Evolutionary conservation across 257 asterid genomes (phyloP).

Genomic region (Lantana camara): DNA sequence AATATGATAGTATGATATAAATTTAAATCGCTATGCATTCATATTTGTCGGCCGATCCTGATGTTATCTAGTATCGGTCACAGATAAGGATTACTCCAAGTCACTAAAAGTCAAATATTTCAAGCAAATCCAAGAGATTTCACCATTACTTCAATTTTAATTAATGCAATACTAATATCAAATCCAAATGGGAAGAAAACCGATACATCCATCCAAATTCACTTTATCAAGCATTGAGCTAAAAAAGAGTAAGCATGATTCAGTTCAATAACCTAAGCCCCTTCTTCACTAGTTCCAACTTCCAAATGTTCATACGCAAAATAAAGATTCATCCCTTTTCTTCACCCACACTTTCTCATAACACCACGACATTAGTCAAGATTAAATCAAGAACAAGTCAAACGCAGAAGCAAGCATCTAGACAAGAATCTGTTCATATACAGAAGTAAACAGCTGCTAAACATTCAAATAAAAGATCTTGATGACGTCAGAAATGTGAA

Average conservation of each 20-base stretch:
- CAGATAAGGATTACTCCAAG: constrained; percentile 2
- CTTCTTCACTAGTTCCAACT: background rate
- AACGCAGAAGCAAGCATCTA: constrained; percentile 1
- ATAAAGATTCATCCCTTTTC: constrained; percentile 4
- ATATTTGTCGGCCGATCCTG: background rate
- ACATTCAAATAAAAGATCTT: constrained; percentile 9
- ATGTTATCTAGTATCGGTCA: background rate
- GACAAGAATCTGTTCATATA: background rate
- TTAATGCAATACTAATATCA: no score
- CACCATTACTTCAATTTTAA: constrained; percentile 8
- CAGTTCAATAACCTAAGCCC: background rate
- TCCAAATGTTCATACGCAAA: background rate
- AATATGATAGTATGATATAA: background rate
- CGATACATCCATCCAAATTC: background rate
- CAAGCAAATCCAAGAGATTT: no score
- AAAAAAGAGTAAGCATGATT: constrained; percentile 12
- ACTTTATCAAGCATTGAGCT: background rate
- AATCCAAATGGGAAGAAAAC: no score
- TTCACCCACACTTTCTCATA: background rate
- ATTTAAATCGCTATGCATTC: background rate
- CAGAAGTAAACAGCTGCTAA: background rate
- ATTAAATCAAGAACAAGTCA: constrained; percentile 9
- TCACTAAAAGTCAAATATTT: background rate
- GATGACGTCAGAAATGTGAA: constrained; percentile 3
- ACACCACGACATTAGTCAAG: constrained; percentile 7